Conservation (phyloP, 305 asterid genomes). For the Solanum chacoense region DNA sequence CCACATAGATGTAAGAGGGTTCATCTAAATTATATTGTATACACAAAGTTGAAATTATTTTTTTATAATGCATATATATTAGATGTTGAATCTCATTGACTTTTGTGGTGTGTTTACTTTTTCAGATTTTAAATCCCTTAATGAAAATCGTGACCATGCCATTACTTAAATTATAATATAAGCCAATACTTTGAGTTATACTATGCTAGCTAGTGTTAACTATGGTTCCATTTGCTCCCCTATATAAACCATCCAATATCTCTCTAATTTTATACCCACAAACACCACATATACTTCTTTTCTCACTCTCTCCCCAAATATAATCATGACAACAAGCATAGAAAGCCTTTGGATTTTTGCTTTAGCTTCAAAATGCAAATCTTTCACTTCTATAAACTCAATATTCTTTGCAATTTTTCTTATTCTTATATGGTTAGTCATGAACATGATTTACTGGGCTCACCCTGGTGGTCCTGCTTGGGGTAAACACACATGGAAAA, state of each 20-base stretch:
- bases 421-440: slow-evolving; percentile 19
- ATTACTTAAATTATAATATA: neutral
- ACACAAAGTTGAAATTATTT: neutral
- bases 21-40: neutral
- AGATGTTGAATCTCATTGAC: neutral
- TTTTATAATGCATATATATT: neutral
- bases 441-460: slow-evolving; percentile 53
- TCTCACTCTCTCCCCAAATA: neutral
- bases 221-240: neutral
- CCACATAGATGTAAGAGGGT: neutral
- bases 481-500: slow-evolving; percentile 35
- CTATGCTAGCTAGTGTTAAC: neutral
- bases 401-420: slow-evolving; percentile 12
- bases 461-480: slow-evolving; percentile 80
- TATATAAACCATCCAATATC: slow-evolving; percentile 1
- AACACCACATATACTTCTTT: neutral
- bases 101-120: neutral
- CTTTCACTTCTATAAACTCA: slow-evolving; percentile 22
- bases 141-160: neutral
- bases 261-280: neutral
- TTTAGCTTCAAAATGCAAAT: slow-evolving; percentile 39
- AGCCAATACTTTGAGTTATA: neutral
- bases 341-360: slow-evolving; percentile 53
- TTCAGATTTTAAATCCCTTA: neutral
- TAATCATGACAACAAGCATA: slow-evolving; percentile 18